Percentiles rank a stretch among this genome's conserved stretches.
These are phyloP conservation scores for Calophaca sinica DNA, from an alignment of 306 rosid species.

Conservation along the genomic window DNA sequence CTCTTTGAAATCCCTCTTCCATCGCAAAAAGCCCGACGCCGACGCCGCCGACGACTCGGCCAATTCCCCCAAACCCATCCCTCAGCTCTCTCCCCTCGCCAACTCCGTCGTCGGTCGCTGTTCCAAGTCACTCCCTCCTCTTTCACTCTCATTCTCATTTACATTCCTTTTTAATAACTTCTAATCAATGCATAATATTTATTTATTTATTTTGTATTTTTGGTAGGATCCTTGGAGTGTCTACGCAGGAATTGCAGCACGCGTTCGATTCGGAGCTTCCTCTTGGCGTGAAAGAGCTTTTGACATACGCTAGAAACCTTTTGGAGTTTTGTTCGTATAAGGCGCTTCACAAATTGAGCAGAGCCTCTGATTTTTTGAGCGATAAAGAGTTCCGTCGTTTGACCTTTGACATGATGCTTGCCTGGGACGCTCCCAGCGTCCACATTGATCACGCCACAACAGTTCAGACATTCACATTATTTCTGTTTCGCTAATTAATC, in stretches of 20 bases:
- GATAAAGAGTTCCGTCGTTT: slow-evolving; percentile 70
- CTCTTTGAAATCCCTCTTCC: slow-evolving; percentile 63
- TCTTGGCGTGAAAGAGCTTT: slow-evolving; percentile 60
- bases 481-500: not conserved
- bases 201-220: not conserved
- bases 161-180: not conserved
- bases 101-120: slow-evolving; percentile 84
- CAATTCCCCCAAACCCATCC: slow-evolving; percentile 62
- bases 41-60: slow-evolving; percentile 36
- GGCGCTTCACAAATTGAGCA: slow-evolving; percentile 58
- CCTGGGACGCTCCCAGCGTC: slow-evolving; percentile 86
- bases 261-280: slow-evolving; percentile 75
- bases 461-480: slow-evolving; percentile 15
- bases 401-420: slow-evolving; percentile 92
- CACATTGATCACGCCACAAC: not conserved
- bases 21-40: slow-evolving; percentile 46
- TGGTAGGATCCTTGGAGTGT: slow-evolving; percentile 70
- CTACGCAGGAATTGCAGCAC: slow-evolving; percentile 71
- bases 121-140: slow-evolving; percentile 57
- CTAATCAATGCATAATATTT: not conserved
- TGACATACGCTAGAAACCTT: slow-evolving; percentile 73
- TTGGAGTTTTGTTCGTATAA: slow-evolving; percentile 80
- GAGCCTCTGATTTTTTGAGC: slow-evolving; percentile 60
- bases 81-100: slow-evolving; percentile 84
- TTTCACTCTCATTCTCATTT: not conserved